Evolutionary conservation across 495 filamentous ascomycete species (phyloP).

Genomic region (Xylaria cubensis): DNA sequence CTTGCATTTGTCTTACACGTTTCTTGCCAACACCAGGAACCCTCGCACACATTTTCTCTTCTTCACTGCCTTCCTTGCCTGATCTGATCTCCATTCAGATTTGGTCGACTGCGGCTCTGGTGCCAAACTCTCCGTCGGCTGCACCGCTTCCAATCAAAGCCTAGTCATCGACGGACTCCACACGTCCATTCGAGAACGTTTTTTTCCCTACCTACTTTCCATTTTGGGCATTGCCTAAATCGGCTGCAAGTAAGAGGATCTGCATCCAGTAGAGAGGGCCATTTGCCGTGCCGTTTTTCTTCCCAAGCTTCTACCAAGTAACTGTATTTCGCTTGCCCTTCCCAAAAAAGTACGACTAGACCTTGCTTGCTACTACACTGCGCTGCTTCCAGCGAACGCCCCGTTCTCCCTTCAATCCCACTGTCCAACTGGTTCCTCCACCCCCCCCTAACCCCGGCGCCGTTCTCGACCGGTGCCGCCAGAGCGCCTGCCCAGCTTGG

Average conservation of each 20-base stretch:
- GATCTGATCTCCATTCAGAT: constrained; percentile 14
- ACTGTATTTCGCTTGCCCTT: constrained; percentile 33
- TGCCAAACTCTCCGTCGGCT: constrained; percentile 30
- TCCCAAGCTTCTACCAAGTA: constrained; percentile 36
- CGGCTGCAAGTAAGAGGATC: constrained; percentile 41
- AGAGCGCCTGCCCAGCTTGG: constrained; percentile 42
- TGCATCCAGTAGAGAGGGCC: constrained; percentile 38
- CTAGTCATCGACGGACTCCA: constrained; percentile 41
- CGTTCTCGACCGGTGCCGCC: constrained; percentile 40
- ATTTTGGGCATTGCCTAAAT: constrained; percentile 48
- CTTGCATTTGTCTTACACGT: constrained; percentile 21
- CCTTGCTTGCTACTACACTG: constrained; percentile 21
- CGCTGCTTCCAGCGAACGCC: background rate
- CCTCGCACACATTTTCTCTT: constrained; percentile 13
- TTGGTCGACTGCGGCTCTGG: constrained; percentile 29
- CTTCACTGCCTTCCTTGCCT: constrained; percentile 2
- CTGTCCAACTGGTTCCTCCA: too few species aligned
- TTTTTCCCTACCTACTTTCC: constrained; percentile 38
- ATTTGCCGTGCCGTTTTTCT: constrained; percentile 38
- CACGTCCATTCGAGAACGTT: constrained; percentile 38
- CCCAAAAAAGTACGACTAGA: constrained; percentile 30
- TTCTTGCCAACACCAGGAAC: constrained; percentile 23
- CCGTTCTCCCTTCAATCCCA: too few species aligned
- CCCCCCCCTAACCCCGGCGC: constrained; percentile 10
- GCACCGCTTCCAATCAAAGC: constrained; percentile 44